phyloP scores from a whole-genome alignment of 2,329 filamentous ascomycete genomes.

The Xylaria polymorpha region DNA sequence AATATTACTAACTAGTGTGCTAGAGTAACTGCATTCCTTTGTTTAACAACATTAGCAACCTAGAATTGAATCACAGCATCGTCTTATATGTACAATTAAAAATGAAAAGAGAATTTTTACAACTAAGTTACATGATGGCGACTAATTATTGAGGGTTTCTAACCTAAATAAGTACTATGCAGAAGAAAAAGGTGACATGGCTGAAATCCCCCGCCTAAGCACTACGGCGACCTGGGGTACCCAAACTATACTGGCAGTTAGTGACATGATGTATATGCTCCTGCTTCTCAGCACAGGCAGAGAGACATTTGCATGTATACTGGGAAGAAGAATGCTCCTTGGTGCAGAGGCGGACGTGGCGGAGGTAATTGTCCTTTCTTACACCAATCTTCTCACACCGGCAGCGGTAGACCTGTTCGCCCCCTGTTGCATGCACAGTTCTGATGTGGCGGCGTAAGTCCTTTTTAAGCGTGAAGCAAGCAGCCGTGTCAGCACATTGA shows the following conservation, averaged over 20 bases:
- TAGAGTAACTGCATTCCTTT: too few species aligned
- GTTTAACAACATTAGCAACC: too few species aligned
- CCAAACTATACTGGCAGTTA: background rate
- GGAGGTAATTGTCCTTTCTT: conserved; percentile 9
- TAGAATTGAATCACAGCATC: too few species aligned
- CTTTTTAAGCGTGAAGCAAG: conserved; percentile 4
- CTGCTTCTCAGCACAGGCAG: background rate
- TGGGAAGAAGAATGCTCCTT: background rate
- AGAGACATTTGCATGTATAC: conserved; percentile 9
- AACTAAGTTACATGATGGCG: too few species aligned
- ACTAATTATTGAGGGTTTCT: too few species aligned
- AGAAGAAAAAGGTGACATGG: too few species aligned
- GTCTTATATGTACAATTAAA: too few species aligned
- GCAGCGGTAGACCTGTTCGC: background rate
- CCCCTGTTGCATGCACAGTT: background rate
- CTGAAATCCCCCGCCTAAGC: background rate
- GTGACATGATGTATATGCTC: background rate
- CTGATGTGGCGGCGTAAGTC: conserved; percentile 6
- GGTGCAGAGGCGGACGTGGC: conserved; percentile 1
- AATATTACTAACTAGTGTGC: too few species aligned
- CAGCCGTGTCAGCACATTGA: background rate
- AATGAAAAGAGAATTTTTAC: too few species aligned
- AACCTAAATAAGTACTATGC: too few species aligned
- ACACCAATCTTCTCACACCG: background rate
- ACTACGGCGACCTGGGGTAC: background rate